Evolutionary conservation across 129 eudicot species (phyloP).

Genomic region (Kitagawia praeruptora): DNA sequence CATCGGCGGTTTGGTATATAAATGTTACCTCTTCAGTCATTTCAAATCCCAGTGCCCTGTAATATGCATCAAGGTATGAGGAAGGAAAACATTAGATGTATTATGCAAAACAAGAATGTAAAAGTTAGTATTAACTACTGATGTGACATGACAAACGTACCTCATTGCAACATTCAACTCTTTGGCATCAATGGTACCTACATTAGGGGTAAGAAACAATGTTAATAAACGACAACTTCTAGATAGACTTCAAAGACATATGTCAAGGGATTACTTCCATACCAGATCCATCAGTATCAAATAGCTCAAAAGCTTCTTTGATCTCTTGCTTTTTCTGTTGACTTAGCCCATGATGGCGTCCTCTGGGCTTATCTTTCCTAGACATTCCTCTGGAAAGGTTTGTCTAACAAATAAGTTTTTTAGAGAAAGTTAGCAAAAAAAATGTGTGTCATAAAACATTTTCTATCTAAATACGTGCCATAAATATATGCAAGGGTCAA

Average conservation of each 20-base stretch:
- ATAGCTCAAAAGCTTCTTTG: slow-evolving; percentile 94
- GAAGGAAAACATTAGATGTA: slow-evolving; percentile 9
- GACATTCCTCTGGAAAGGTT: slow-evolving; percentile 33
- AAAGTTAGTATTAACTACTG: background rate
- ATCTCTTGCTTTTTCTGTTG: slow-evolving; percentile 90
- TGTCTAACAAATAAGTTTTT: slow-evolving; percentile 15
- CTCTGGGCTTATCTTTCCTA: slow-evolving; percentile 65
- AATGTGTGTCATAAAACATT: background rate
- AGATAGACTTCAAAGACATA: background rate
- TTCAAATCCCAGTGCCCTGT: slow-evolving; percentile 96
- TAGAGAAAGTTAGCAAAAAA: too few species aligned
- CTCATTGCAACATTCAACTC: slow-evolving; percentile 99
- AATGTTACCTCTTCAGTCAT: slow-evolving; percentile 75
- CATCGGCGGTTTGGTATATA: background rate
- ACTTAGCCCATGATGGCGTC: slow-evolving; percentile 71
- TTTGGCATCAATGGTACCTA: slow-evolving; percentile 93
- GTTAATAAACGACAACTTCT: background rate
- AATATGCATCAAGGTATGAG: slow-evolving; percentile 13
- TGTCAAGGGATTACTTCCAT: background rate
- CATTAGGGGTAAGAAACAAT: slow-evolving; percentile 13
- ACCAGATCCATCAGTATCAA: slow-evolving; percentile 98
- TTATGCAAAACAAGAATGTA: background rate
- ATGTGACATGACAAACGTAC: slow-evolving; percentile 28
- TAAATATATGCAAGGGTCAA: background rate
- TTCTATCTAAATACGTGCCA: background rate